Base-by-base conservation (phyloP, 169 alveolate genomes). In the Plasmodium coatneyi region DNA sequence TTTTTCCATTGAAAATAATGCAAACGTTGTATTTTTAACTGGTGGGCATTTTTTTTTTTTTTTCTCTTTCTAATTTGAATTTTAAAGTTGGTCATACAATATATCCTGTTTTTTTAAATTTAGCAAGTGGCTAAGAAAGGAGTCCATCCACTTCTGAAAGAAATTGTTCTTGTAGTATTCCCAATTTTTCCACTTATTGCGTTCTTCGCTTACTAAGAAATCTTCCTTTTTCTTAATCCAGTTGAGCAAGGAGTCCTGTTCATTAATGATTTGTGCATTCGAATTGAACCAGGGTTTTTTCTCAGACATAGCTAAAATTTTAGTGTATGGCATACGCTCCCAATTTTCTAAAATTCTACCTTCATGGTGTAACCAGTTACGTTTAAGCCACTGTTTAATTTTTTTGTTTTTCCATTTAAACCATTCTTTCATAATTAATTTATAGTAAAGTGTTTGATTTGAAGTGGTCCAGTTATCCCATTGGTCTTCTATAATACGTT, bases 341-440 rank as follows among this genome's bases (percentile, higher is more conserved):
- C 84, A 79, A 43, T 79, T 41, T 79, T 79, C 41, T 32, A 79
- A 49, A 79, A 36, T 39, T 4, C 32, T 49, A 12, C 56, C 56
- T 22, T 79, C 84, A 41, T 79, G 25, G 32, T 12, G 19, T 14
- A 36, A 2, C 84, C 84, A 79, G 39, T 25, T 39, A 79, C 84
- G 84, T 79, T 43, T 79, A 22, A 79, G 84, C 84, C 84, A 79
- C 54, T 32, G 71, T 7, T 79, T 79, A 30, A 79, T 79, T 79
- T 79, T 79, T 32, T 9, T 14, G 70, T 79, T 79, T 22, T 10
- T 79, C 84, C 84, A 79, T 79, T 30, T 79, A n/a, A 79, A 7
- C 84, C 84, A 79, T 79, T 41, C 84, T 41, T 43, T 79, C n/a
- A 79, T 49, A 79, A 79, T 79, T 9, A 79, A 14, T 14, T 79